These are phyloP conservation scores for Apiospora malaysiana DNA, from an alignment of 2,329 filamentous ascomycete genomes.

Conservation along the genomic window DNA sequence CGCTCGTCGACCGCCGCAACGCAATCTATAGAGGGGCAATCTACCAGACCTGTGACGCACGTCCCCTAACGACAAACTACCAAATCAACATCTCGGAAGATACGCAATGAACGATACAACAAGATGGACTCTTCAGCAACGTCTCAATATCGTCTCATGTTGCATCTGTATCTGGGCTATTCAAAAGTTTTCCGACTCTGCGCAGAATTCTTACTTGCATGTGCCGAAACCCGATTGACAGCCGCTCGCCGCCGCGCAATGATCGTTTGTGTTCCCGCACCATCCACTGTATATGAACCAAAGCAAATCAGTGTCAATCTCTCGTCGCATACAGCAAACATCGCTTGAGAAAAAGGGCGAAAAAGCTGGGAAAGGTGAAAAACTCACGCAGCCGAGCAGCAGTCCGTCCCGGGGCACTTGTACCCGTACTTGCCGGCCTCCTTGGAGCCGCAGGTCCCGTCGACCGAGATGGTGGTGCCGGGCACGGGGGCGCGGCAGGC, in stretches of 20 bases:
- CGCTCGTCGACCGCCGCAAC: background rate
- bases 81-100: background rate
- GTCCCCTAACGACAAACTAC: background rate
- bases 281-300: slow-evolving; percentile 34
- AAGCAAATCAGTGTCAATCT: background rate
- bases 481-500: slow-evolving; percentile 36
- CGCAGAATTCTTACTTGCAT: slow-evolving; percentile 26
- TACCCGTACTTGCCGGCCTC: slow-evolving; percentile 38
- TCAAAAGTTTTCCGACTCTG: background rate
- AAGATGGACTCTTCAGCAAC: background rate
- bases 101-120: background rate
- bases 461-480: slow-evolving; percentile 36
- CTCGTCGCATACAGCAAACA: background rate
- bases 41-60: background rate
- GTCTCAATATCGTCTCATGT: too few species aligned
- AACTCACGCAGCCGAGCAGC: slow-evolving; percentile 39
- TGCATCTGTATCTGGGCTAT: background rate
- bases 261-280: slow-evolving; percentile 38
- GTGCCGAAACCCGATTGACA: slow-evolving; percentile 38
- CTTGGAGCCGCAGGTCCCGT: slow-evolving; percentile 39
- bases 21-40: background rate
- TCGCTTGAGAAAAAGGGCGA: background rate
- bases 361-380: background rate
- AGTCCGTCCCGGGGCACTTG: slow-evolving; percentile 34
- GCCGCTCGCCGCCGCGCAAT: slow-evolving; percentile 35